Base-by-base conservation (phyloP, 371 early-diverging fungal species). In the Capillidium rhysosporum region DNA sequence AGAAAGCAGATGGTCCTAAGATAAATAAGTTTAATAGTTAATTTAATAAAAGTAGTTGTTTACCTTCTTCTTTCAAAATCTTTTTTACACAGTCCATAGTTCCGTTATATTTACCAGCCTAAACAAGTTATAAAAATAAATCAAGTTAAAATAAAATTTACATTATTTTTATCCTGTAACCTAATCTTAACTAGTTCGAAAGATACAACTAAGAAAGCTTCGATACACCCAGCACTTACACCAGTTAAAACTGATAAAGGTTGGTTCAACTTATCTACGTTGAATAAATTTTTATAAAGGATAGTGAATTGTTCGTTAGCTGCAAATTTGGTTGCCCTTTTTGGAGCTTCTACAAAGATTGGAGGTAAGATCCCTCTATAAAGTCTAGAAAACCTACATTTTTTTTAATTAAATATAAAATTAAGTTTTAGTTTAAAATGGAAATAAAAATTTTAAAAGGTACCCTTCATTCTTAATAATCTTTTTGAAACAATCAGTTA, bases 261-360 rank as follows among this genome's bases (percentile, higher is more conserved):
- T 62, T 85, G 87, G 46, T 73, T 79, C 56, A 85, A 70, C 64
- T 82, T 73, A 29, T 79, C 76, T 46, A 70, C 54, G n/a, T 77
- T 76, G 66, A 88, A 76, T 49, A 78, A 26, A 56, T 71, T 73
- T 63, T 70, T 78, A 64, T 75, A 86, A 57, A 84, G 62, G 18
- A 68, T 63, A 3, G 77, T 76, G 60, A 86, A 89, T 66, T 86
- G 84, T 64, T 89, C 94, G 62, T 93, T 93, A 40, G 92, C 82
- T 14, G 89, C 84, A 71, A 95, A 93, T 65, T 96, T 96, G 66
- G 86, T 92, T 12, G 93, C 92, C 52, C 97, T 80, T 72, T 96
- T 96, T 18, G 97, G 97, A 44, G 97, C 97, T 70, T 96, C 97
- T 1, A 96, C 91, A 69, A 94, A 69, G 64, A 96, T 89, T 2